A percentile compares a stretch with the other conserved stretches of the same genome.
These are phyloP conservation scores for Pleurotus eryngii DNA, from an alignment of 768 basidiomycete genomes.

Conservation along the genomic window DNA sequence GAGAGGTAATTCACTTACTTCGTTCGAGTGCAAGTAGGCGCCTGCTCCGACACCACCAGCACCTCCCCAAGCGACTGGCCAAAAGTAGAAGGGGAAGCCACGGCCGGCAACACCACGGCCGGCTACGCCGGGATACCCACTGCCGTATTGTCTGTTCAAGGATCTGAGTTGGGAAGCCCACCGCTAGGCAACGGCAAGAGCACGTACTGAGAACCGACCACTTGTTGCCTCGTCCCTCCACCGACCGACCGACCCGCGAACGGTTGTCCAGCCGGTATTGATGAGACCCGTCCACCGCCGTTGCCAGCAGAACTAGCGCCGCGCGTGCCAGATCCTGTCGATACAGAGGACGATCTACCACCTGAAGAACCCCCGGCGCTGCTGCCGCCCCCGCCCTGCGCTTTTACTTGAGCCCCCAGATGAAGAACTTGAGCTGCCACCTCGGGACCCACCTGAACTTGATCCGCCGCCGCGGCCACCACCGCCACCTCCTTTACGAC, in stretches of 20 bases:
- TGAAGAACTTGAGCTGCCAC: constrained; percentile 17
- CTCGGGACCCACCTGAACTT: constrained; percentile 1
- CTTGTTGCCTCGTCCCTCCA: constrained; percentile 38
- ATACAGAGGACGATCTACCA: constrained; percentile 8
- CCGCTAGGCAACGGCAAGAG: not conserved
- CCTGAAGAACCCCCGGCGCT: not conserved
- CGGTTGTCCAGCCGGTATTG: constrained; percentile 33
- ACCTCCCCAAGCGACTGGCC: constrained; percentile 51
- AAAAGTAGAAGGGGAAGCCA: constrained; percentile 52
- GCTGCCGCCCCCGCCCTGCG: constrained; percentile 10
- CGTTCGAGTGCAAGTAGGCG: constrained; percentile 24
- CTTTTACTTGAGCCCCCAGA: constrained; percentile 11
- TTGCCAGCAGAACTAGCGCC: constrained; percentile 13
- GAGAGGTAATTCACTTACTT: constrained; percentile 27
- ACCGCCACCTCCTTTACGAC: constrained; percentile 32
- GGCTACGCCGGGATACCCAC: constrained; percentile 46
- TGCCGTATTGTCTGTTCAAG: constrained; percentile 43
- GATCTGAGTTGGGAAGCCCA: not conserved
- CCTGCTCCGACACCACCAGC: constrained; percentile 17
- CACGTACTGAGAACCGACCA: constrained; percentile 38
- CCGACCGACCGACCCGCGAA: constrained; percentile 41
- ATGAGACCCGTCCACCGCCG: constrained; percentile 20
- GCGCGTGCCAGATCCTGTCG: constrained; percentile 11
- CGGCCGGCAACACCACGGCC: constrained; percentile 38
- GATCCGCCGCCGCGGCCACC: constrained; percentile 18